These are phyloP conservation scores for Phytophthora pini DNA, from an alignment of 352 stramenopile species.

Conservation along the genomic window DNA sequence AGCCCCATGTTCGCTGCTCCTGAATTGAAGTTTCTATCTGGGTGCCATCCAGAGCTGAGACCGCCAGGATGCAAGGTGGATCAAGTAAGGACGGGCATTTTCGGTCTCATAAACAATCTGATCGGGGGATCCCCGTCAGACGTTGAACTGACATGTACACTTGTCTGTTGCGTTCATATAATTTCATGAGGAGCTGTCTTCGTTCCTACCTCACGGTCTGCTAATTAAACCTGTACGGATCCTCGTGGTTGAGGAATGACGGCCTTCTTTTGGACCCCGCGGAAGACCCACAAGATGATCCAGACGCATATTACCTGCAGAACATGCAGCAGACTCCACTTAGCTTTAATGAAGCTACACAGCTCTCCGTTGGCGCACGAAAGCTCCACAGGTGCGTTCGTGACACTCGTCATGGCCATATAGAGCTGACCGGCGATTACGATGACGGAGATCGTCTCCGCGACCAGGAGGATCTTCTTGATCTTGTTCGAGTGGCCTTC, in stretches of 20 bases:
- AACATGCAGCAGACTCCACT: conserved; percentile 39
- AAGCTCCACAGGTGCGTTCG: conserved; percentile 43
- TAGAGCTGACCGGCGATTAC: conserved; percentile 48
- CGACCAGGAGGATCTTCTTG: conserved; percentile 35
- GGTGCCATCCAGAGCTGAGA: conserved; percentile 11
- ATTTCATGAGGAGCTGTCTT: neutral
- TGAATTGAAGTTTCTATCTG: conserved; percentile 2
- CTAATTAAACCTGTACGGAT: conserved; percentile 9
- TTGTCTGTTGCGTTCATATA: neutral
- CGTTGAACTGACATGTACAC: conserved; percentile 3
- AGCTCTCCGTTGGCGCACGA: conserved; percentile 61
- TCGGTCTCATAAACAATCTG: conserved; percentile 19
- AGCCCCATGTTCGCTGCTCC: conserved; percentile 17
- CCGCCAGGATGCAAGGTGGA: conserved; percentile 3
- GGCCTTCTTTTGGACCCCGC: conserved; percentile 36
- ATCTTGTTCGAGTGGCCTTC: conserved; percentile 37
- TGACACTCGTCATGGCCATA: conserved; percentile 38
- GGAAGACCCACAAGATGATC: conserved; percentile 38
- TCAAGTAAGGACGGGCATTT: conserved; percentile 22
- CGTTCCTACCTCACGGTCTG: neutral
- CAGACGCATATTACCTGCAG: conserved; percentile 42
- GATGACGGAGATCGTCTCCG: conserved; percentile 31
- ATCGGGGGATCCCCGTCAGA: conserved; percentile 11
- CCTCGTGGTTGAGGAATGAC: conserved; percentile 29
- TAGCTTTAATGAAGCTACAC: conserved; percentile 45